Evolutionary conservation across 1,139 yeast genomes (phyloP), one percentile per base, ranked within the genome.

Genomic region (Kodamaea ohmeri): DNA sequence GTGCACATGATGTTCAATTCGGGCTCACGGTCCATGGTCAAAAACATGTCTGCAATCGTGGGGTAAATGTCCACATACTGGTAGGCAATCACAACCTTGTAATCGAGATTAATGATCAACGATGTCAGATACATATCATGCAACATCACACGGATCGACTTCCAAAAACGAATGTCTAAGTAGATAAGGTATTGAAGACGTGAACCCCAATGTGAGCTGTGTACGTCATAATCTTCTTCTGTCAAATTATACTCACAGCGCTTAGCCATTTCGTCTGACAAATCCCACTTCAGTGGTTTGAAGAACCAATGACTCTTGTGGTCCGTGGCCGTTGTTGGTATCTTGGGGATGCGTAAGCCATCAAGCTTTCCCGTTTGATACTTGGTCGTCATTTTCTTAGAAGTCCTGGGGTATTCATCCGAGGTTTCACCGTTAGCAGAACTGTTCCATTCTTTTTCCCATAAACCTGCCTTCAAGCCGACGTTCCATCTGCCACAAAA

Each of bases 41-140:
- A 73, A 56, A 76, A 88, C 71, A 77, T 74, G 49, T 88, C 90
- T 0, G 88, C 80, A n/a, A 89, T 63, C 3, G 77, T 73, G 0
- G 95, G 89, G 55, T 90, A 89, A 1, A 88, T 67, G 49, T 88
- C 95, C 31, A 89, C 84, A 53, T 88, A 89, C 52, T 88, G 94
- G 27, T 80, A 78, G 8, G 88, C 84, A 31, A 88, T 65, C 22
- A 80, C 65, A 21, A 73, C 62, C 53, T 83, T 83, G 53, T 71
- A 81, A 8, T 62, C 64, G 38, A 78, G 69, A 47, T 80, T 81
- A 4, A 92, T 78, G 8, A 90, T 80, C 45, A 90, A 68, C 0
- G 86, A 75, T 0, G 85, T 72, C 34, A 87, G 76, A 50, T 81
- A 80, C 47, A 89, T 63, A 49, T 83, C 89, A 37, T 86, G 83